Base-by-base conservation (phyloP, 805 yeast species). In the Yarrowia bubula region DNA sequence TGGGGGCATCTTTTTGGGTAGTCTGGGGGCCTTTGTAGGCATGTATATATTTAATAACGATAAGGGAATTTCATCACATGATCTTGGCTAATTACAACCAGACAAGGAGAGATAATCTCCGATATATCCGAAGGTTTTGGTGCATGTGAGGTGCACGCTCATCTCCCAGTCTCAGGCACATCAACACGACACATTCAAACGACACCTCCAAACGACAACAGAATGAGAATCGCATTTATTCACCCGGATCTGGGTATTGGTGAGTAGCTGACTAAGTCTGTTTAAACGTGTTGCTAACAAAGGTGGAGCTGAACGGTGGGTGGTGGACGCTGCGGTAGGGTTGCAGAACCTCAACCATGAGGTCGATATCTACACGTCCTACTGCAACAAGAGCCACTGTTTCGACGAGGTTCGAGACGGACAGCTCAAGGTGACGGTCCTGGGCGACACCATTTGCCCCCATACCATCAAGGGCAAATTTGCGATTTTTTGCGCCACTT, bases 231-330 rank as follows among this genome's bases (percentile, higher is more conserved):
- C 39, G 97, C 97, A 1, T 90, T 95, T 70, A 77, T 95, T 4
- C 99, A 95, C 73, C 99, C 99, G 0, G 99, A 95, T 76, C 78
- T 95, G 64, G 99, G 99, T 0, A 93, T 93, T 66, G 99, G 58
- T 51, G 58, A 22, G n/a, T n/a, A n/a, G n/a, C n/a, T n/a, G n/a
- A n/a, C n/a, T n/a, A n/a, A n/a, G n/a, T n/a, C n/a, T n/a, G n/a
- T n/a, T n/a, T n/a, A n/a, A n/a, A n/a, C n/a, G n/a, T n/a, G n/a
- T n/a, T n/a, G n/a, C 43, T 51, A 37, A 51, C 58, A 8, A 8
- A 51, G 58, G 89, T 5, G 99, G 99, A 4, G 99, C 99, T 0
- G 99, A 95, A 74, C 81, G 99, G 66, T 81, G 96, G n/a, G 92
- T 95, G 1, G 97, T 95, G 0, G 99, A 95, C 76, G 92, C 96